Base-by-base conservation (phyloP, 345 rosid genomes). In the Carallia pectinifolia region DNA sequence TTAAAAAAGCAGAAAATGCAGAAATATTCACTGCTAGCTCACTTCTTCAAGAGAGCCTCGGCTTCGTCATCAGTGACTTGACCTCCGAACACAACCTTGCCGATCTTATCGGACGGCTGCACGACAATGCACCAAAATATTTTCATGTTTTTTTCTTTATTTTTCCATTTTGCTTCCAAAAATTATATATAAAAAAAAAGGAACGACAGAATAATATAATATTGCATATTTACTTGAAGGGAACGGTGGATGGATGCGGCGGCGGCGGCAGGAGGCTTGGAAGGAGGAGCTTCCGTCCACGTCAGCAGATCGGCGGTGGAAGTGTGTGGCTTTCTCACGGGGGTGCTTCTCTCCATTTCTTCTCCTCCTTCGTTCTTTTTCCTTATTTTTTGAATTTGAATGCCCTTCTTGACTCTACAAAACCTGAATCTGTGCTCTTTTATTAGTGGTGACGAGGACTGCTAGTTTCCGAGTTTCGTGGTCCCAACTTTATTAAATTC, bases 281-380 rank as follows among this genome's bases (percentile, higher is more conserved):
- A 18, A 1, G 65, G 59, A 55, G 69, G 65, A 23, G 38, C 72
- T 60, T 74, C 78, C 64, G 64, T 60, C 78, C 78, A 74, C 30
- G 78, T 74, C 12, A 74, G 73, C 60, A 74, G 73, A 67, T 74
- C 78, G 69, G 78, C 40, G 65, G 78, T 74, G 69, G 73, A 68
- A 31, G 77, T 39, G 67, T 61, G 67, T 67, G 77, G 62, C 55
- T 74, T 66, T 67, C 71, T 61, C 5, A 66, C 71, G 0, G 77
- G 54, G 6, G 71, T n/a, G 67, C 18, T 68, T 55, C 73, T 74
- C 33, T 74, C 73, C 78, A 74, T 74, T 54, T 71, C n/a, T 48
- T 10, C n/a, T 27, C 19, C 0, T 2, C 44, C 9, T 7, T 38
- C 23, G 23, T 7, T 7, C 10, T 38, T 6, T 38, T 38, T 38